These are phyloP conservation scores for Rhipidocladum racemiflorum DNA, from an alignment of 176 grass and related monocot genomes.

Conservation along the genomic window DNA sequence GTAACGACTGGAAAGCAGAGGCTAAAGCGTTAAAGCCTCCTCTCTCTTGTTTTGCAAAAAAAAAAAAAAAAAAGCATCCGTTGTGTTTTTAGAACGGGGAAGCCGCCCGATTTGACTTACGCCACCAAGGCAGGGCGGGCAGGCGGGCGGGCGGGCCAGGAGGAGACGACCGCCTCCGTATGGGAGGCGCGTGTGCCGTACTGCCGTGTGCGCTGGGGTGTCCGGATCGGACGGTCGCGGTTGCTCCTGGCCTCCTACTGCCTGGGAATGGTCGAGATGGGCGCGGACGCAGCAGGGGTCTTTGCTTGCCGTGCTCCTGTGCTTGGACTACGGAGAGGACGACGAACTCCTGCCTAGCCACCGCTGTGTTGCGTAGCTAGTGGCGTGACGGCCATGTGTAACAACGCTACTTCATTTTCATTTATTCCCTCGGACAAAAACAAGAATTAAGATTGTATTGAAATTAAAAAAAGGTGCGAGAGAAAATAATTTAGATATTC, in stretches of 20 bases:
- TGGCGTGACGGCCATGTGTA: too few relatives aligned
- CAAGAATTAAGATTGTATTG: too few relatives aligned
- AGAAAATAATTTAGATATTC: too few relatives aligned
- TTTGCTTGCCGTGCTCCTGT: background rate
- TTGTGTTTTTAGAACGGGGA: background rate
- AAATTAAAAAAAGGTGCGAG: too few relatives aligned
- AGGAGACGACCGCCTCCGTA: background rate
- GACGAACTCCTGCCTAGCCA: background rate
- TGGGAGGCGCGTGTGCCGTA: background rate
- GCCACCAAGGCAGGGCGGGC: too few relatives aligned
- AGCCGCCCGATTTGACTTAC: background rate
- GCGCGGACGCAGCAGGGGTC: background rate
- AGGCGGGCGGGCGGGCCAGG: background rate
- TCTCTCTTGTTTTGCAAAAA: background rate
- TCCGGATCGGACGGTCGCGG: background rate
- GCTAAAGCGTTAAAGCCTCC: conserved; percentile 40
- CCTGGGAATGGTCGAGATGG: too few relatives aligned
- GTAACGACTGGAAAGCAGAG: conserved; percentile 10
- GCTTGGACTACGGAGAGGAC: too few relatives aligned
- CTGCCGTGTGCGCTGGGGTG: background rate
- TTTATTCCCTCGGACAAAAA: too few relatives aligned
- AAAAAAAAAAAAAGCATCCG: background rate
- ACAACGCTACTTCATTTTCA: too few relatives aligned
- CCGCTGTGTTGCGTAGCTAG: background rate
- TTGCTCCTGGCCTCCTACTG: background rate